Evolutionary conservation across 768 basidiomycete species (phyloP).

Genomic region (Gelatoporia subvermispora): DNA sequence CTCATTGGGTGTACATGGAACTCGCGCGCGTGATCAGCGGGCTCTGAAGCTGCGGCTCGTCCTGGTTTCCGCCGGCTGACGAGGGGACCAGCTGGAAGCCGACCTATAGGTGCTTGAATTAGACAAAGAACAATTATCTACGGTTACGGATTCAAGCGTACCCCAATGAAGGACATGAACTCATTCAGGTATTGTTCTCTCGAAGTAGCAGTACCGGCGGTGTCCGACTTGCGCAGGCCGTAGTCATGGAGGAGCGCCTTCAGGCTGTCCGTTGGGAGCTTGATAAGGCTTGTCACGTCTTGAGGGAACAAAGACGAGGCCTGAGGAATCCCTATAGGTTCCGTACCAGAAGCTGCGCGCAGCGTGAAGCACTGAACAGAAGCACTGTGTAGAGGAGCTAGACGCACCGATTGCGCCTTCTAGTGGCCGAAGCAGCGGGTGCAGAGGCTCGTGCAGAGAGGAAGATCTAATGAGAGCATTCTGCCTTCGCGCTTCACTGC

Average conservation of each 20-base stretch:
- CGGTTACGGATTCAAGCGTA: constrained; percentile 1
- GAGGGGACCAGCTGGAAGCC: neutral
- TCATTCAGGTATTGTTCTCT: constrained; percentile 10
- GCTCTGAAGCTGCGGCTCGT: too few relatives aligned
- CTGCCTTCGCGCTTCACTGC: neutral
- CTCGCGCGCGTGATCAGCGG: too few relatives aligned
- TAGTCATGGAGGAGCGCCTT: constrained; percentile 40
- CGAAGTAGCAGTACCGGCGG: neutral
- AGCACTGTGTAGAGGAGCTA: neutral
- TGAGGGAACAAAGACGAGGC: constrained; percentile 44
- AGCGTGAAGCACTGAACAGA: neutral
- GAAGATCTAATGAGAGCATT: neutral
- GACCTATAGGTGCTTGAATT: neutral
- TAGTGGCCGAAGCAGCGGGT: neutral
- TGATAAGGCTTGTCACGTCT: constrained; percentile 41
- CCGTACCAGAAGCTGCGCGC: too few relatives aligned
- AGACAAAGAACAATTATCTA: too few relatives aligned
- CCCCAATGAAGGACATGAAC: constrained; percentile 17
- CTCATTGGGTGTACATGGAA: too few relatives aligned
- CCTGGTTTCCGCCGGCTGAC: neutral
- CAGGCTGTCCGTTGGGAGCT: constrained; percentile 37
- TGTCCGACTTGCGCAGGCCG: constrained; percentile 23
- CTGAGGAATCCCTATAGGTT: constrained; percentile 11
- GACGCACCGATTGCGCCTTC: neutral
- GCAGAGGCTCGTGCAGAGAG: neutral